Evolutionary conservation across 2,329 filamentous ascomycete genomes (phyloP).

Genomic region (Botrytis medusae): DNA sequence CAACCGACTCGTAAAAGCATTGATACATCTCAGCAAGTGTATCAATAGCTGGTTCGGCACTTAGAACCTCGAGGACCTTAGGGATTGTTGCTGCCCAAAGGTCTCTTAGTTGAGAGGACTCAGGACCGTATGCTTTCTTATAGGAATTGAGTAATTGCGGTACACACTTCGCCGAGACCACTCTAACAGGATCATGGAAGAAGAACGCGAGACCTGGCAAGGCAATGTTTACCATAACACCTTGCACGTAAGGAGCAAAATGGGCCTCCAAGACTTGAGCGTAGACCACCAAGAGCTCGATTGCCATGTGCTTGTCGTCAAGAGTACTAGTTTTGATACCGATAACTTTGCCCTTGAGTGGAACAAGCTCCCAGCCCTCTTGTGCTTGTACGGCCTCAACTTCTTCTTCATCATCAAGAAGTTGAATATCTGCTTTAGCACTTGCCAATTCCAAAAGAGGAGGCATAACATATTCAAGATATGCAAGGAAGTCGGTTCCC

Average conservation of each 20-base stretch:
- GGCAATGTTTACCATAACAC: slow-evolving; percentile 96
- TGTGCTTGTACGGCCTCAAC: slow-evolving; percentile 90
- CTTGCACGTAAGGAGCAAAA: slow-evolving; percentile 87
- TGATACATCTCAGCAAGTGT: slow-evolving; percentile 99
- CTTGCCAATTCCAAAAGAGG: slow-evolving; percentile 87
- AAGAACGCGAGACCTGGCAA: slow-evolving; percentile 94
- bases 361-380: slow-evolving; percentile 96
- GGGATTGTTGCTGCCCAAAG: slow-evolving; percentile 85
- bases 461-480: slow-evolving; percentile 90
- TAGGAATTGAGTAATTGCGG: slow-evolving; percentile 91
- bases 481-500: slow-evolving; percentile 86
- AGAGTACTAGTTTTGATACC: slow-evolving; percentile 96
- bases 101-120: slow-evolving; percentile 74
- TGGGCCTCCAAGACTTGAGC: slow-evolving; percentile 90
- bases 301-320: slow-evolving; percentile 99
- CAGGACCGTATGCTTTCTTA: slow-evolving; percentile 83
- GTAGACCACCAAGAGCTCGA: slow-evolving; percentile 95
- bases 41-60: slow-evolving; percentile 91
- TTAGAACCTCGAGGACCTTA: slow-evolving; percentile 90
- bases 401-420: slow-evolving; percentile 92
- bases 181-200: slow-evolving; percentile 96
- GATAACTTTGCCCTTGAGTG: slow-evolving; percentile 95
- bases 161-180: slow-evolving; percentile 91
- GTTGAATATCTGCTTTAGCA: slow-evolving; percentile 94
- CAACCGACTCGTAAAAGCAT: slow-evolving; percentile 98